Percentiles rank a stretch among this genome's conserved stretches.
phyloP scores from a whole-genome alignment of 768 basidiomycete genomes.

The Phlebiopsis gigantea region DNA sequence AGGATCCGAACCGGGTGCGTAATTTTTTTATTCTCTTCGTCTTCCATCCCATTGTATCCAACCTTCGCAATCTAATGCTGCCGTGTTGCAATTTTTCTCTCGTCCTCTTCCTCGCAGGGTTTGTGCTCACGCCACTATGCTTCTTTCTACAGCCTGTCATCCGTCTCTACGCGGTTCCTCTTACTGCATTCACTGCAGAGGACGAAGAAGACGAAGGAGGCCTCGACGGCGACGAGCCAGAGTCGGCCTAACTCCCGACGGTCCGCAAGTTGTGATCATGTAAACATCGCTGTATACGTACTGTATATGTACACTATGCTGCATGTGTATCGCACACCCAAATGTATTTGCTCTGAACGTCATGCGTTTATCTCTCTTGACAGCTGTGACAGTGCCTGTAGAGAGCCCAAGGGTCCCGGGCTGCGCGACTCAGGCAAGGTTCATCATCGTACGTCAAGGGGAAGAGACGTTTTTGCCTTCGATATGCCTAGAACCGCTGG shows the following conservation, averaged over 20 bases:
- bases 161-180: conserved; percentile 89
- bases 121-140: not conserved
- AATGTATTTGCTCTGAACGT: not conserved
- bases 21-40: not conserved
- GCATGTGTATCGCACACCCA: not conserved
- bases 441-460: not conserved
- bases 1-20: conserved; percentile 94
- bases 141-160: conserved; percentile 70
- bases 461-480: not conserved
- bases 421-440: not conserved
- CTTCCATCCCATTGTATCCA: not conserved
- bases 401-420: not conserved
- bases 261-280: not conserved
- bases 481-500: not conserved
- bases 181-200: conserved; percentile 76
- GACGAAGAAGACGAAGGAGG: conserved; percentile 58
- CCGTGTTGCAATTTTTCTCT: not conserved
- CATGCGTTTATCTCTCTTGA: not conserved
- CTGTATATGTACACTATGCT: conserved; percentile 2
- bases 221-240: conserved; percentile 38
- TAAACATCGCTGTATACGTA: conserved; percentile 1
- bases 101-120: too few relatives aligned
- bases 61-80: not conserved
- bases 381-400: not conserved
- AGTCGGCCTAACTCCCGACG: conserved; percentile 20